Evolutionary conservation across 2,329 filamentous ascomycete genomes (phyloP), one percentile per base, ranked within the genome.

Genomic region (Diaporthe sp.): DNA sequence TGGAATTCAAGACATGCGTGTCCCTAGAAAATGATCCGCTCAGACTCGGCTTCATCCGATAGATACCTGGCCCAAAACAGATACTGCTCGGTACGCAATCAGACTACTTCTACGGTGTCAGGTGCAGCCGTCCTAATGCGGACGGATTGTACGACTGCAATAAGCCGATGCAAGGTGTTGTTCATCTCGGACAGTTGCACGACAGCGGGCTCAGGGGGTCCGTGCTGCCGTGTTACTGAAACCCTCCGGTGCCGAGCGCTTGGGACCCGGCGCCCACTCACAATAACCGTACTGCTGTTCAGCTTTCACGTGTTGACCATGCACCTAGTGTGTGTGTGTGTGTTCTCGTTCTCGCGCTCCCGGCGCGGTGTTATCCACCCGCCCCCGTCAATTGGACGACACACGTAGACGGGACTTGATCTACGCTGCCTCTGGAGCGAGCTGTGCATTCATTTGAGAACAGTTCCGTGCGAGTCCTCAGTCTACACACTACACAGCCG

Each of bases 161-260:
- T 35, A 17, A 9, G 28, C 40, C 42, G 40, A 33, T 35, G 12
- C 8, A 22, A 12, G 28, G 33, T 6, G 15, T 52, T 52, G 15
- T 22, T 67, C 61, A 50, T 52, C 40, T 66, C 61, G 28, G 40
- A 50, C n/a, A 25, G 64, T 52, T 38, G 64, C 45, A 67, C 64
- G 13, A 38, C 64, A 40, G 64, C 33, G 64, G 64, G 22, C n/a
- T 25, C 3, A 19, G 64, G 60, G 61, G 64, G 61, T 25, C 45
- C 13, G 61, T 67, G 42, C 50, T 3, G 10, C 61, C n/a, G n/a
- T n/a, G n/a, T n/a, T n/a, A n/a, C 40, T 35, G 3, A 22, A 50
- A 17, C 42, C 25, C 45, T 52, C 30, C 61, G 64, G 45, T 52
- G 64, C 64, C 64, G 64, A 67, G 45, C n/a, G 45, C 64, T 67